Base-by-base conservation (phyloP, 2,329 filamentous ascomycete genomes). In the Sporothrix humicola region DNA sequence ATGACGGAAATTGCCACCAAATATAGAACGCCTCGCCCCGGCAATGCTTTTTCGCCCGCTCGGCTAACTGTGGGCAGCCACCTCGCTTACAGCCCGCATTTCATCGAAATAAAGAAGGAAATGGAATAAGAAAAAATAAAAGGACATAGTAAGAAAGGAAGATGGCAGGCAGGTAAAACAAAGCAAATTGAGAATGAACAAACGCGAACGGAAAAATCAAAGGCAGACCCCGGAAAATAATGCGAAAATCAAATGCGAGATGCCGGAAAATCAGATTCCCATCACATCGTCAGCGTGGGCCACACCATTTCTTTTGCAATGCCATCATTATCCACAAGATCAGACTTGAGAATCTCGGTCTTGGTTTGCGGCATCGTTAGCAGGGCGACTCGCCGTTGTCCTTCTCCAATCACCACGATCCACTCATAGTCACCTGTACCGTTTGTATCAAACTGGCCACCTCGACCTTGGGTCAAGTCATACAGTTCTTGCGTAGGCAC, bases 1-100 rank as follows among this genome's bases (percentile, higher is more conserved):
- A 7, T 52, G 54, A n/a, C 65, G 52, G 20, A 69, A 54, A 54
- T 50, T 54, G 66, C 66, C 66, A 42, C 66, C 66, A 69, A 58
- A 69, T 44, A 56, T 69, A 69, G 66, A 69, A 56, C 50, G 65
- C 17, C 17, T 56, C 48, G 31, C 20, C 26, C 31, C 66, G 66
- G 66, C 66, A 69, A 3, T 69, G 42, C 63, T 37, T 66, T 37
- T 4, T 54, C 17, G 48, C 65, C 31, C 44, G 65, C 12, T 69
- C 65, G 65, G 65, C 48, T 52, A 69, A 69, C 65, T 69, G 46
- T 69, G 48, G 48, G 48, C 65, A 52, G 44, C 7, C 26, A 37
- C 26, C 46, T 69, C 65, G 46, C 46, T 54, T 54, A 20, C 44
- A 37, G 8, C 65, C 65, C 63, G 44, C 8, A 9, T n/a, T 15